Conservation (phyloP, 2,329 filamentous ascomycete genomes). For the Hymenoscyphus repandus region DNA sequence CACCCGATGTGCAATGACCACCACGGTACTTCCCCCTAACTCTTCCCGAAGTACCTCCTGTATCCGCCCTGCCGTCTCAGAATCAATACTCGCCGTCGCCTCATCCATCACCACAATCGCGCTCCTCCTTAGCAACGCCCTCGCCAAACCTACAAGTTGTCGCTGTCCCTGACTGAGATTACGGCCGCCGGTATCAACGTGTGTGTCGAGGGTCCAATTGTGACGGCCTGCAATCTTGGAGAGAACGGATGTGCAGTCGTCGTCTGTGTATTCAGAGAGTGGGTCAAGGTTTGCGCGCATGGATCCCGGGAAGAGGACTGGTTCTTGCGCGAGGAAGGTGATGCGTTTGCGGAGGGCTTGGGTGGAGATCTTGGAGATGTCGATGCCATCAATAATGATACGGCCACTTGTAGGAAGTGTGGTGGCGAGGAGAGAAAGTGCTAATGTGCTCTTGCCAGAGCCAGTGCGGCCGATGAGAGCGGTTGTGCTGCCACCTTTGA, state of each 20-base stretch:
- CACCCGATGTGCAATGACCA: conserved; percentile 60
- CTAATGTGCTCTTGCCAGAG: conserved; percentile 77
- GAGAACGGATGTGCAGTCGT: conserved; percentile 48
- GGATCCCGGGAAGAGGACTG: conserved; percentile 57
- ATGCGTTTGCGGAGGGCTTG: conserved; percentile 56
- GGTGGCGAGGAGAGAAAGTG: conserved; percentile 53
- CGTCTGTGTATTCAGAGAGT: conserved; percentile 49
- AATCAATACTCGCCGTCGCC: conserved; percentile 60
- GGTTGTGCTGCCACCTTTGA: conserved; percentile 72
- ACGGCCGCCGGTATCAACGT: conserved; percentile 54
- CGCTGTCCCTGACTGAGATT: conserved; percentile 61
- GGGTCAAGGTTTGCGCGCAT: conserved; percentile 60
- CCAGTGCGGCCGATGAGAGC: conserved; percentile 78
- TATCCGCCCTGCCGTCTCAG: conserved; percentile 52
- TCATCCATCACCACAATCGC: conserved; percentile 62
- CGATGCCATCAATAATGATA: conserved; percentile 55
- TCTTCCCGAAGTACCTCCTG: conserved; percentile 51
- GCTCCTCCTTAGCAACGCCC: conserved; percentile 57
- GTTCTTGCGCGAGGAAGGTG: conserved; percentile 63
- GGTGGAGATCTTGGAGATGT: conserved; percentile 53
- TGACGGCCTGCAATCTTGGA: conserved; percentile 49
- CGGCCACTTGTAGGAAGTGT: conserved; percentile 47
- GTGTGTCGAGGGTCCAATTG: conserved; percentile 49
- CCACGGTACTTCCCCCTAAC: conserved; percentile 53
- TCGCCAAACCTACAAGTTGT: conserved; percentile 58